Evolutionary conservation across 257 asterid genomes (phyloP), one percentile per base, ranked within the genome.

Genomic region (Plantago major): DNA sequence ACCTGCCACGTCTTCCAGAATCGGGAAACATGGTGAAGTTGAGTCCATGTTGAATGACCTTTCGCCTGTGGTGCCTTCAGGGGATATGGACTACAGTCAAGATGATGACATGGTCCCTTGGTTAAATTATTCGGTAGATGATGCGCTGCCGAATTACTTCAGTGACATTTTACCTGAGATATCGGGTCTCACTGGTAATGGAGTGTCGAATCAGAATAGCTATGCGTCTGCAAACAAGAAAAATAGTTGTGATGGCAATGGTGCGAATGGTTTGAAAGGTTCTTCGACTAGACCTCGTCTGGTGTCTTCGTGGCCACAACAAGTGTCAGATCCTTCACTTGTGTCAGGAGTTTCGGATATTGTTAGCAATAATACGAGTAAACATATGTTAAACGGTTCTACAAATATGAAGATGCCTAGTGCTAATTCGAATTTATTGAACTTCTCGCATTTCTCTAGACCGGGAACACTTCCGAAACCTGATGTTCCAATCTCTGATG

Each of bases 21-120:
- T 71, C 42, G 84, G 73, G 19, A 87, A 82, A 71, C 75, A 80
- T 67, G 78, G 80, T 48, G 64, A 64, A 14, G 69, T 72, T 46
- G 86, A 83, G 57, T 63, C 84, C 16, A 19, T 74, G 30, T 49
- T 78, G 76, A 57, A 78, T 62, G 88, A 84, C 68, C 71, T 74
- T 66, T 60, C 77, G 0, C 78, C 84, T 1, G 76, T 79, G 12
- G 87, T 87, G 48, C 87, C 92, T 9, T 71, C 90, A 0, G 71
- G 67, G 37, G 90, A 80, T 49, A 16, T 79, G 63, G 81, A 77
- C 81, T 72, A 85, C 51, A 66, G 63, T 66, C 91, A 75, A 46
- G 94, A 82, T 37, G 94, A 86, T 67, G 99, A 92, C 18, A 78
- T 85, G 70, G 83, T 14, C 42, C 94, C 89, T 28, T 89, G 97